A percentile compares a stretch with the other conserved stretches of the same genome.
These are phyloP conservation scores for Penicillium verrucosum DNA, from an alignment of 2,329 filamentous ascomycete genomes.

Conservation along the genomic window DNA sequence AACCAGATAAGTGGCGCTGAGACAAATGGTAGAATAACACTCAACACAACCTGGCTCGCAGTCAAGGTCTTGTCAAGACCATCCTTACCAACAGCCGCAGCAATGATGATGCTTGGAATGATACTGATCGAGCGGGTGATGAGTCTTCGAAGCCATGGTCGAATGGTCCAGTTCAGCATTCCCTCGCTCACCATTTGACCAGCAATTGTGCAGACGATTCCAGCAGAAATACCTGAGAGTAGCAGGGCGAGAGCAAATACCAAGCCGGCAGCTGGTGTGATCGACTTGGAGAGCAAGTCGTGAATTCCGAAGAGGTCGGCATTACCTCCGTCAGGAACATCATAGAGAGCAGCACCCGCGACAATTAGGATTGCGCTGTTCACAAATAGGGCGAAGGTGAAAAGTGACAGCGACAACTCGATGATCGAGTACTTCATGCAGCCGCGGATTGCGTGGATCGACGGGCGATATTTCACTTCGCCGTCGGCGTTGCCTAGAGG, in stretches of 20 bases:
- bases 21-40: slow-evolving; percentile 77
- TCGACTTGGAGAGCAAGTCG: slow-evolving; percentile 62
- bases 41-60: slow-evolving; percentile 73
- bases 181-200: slow-evolving; percentile 88
- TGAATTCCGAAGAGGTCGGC: slow-evolving; percentile 85
- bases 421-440: slow-evolving; percentile 71
- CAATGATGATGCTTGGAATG: slow-evolving; percentile 77
- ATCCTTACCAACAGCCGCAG: slow-evolving; percentile 68
- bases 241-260: slow-evolving; percentile 81
- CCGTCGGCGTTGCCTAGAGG: slow-evolving; percentile 39
- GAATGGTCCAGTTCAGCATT: slow-evolving; percentile 69
- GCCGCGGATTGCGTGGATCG: slow-evolving; percentile 66
- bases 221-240: slow-evolving; percentile 74
- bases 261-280: slow-evolving; percentile 73
- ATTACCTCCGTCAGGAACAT: slow-evolving; percentile 57
- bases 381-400: slow-evolving; percentile 80
- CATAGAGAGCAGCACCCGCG: slow-evolving; percentile 71
- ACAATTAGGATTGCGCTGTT: slow-evolving; percentile 81
- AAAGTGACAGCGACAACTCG: slow-evolving; percentile 69
- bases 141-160: slow-evolving; percentile 75
- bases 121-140: slow-evolving; percentile 78
- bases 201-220: slow-evolving; percentile 84
- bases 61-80: slow-evolving; percentile 71
- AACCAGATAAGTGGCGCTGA: slow-evolving; percentile 81
- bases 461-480: slow-evolving; percentile 65